These are phyloP conservation scores for Phaeolepiota aurea DNA, from an alignment of 768 basidiomycete genomes.

Conservation along the genomic window DNA sequence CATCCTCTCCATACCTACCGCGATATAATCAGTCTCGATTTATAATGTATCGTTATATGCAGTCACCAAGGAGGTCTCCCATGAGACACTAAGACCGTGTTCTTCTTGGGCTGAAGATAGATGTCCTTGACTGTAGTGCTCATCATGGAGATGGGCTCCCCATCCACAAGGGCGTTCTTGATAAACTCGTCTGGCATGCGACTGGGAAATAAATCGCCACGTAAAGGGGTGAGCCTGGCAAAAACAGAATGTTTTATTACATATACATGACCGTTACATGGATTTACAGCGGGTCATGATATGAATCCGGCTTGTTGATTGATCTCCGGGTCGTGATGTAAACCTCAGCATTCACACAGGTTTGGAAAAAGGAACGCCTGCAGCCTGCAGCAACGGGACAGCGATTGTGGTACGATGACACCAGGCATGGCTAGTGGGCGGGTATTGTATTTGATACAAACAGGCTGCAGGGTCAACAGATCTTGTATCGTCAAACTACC, in stretches of 20 bases:
- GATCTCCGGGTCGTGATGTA: too few relatives aligned
- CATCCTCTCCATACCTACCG: conserved; percentile 77
- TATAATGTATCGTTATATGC: not conserved
- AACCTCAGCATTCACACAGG: too few relatives aligned
- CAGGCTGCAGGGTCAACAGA: too few relatives aligned
- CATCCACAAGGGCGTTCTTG: conserved; percentile 3
- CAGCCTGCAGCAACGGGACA: not conserved
- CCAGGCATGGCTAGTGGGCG: too few relatives aligned
- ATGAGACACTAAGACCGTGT: conserved; percentile 74
- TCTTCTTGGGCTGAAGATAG: conserved; percentile 47
- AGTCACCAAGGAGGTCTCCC: conserved; percentile 77
- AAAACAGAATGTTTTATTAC: too few relatives aligned
- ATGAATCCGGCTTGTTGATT: too few relatives aligned
- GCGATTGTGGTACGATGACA: too few relatives aligned
- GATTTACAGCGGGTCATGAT: too few relatives aligned
- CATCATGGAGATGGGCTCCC: not conserved
- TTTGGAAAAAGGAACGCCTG: too few relatives aligned
- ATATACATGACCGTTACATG: too few relatives aligned
- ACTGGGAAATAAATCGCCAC: not conserved
- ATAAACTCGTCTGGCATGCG: conserved; percentile 14
- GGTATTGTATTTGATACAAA: too few relatives aligned
- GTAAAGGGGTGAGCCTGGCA: not conserved
- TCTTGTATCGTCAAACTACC: too few relatives aligned
- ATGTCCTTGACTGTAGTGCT: conserved; percentile 10
- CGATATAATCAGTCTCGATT: not conserved